phyloP scores from a whole-genome alignment of 2,329 filamentous ascomycete genomes.

The Metarhizium guizhouense region DNA sequence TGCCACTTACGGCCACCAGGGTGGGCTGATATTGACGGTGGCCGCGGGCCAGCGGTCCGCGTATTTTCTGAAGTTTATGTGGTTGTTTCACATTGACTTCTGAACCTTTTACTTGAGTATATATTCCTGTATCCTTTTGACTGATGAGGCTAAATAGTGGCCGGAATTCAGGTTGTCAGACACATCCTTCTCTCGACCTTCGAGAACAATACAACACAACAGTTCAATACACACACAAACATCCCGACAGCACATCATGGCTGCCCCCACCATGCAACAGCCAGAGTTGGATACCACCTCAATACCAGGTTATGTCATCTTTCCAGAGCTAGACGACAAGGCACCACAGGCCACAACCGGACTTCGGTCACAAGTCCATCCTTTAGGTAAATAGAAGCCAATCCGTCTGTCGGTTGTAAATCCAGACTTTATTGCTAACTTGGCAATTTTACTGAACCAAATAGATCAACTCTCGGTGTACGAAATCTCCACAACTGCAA shows the following conservation, averaged over 20 bases:
- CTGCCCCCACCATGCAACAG: slow-evolving; percentile 10
- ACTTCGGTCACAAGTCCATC: slow-evolving; percentile 22
- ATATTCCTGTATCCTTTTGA: slow-evolving; percentile 1
- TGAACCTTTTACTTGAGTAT: not conserved
- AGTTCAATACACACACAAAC: not conserved
- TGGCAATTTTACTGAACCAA: not conserved
- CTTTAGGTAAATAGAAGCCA: slow-evolving; percentile 20
- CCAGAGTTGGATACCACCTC: slow-evolving; percentile 26
- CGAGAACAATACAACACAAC: not conserved
- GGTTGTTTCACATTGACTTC: not conserved
- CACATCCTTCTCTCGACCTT: not conserved
- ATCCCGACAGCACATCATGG: slow-evolving; percentile 9
- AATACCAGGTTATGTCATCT: slow-evolving; percentile 37
- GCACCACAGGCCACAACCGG: slow-evolving; percentile 24
- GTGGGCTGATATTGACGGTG: slow-evolving; percentile 1
- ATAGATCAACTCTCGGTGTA: slow-evolving; percentile 43
- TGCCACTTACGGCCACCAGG: not conserved
- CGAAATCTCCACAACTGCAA: slow-evolving; percentile 42
- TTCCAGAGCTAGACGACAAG: slow-evolving; percentile 31
- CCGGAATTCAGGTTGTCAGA: slow-evolving; percentile 1
- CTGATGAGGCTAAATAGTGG: not conserved
- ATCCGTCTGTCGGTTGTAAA: too few relatives aligned
- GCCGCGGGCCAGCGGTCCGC: slow-evolving; percentile 6
- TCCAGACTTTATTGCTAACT: not conserved
- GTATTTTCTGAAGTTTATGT: not conserved